These are phyloP conservation scores for Aspergillus homomorphus DNA, from an alignment of 495 filamentous ascomycete species.

Conservation along the genomic window DNA sequence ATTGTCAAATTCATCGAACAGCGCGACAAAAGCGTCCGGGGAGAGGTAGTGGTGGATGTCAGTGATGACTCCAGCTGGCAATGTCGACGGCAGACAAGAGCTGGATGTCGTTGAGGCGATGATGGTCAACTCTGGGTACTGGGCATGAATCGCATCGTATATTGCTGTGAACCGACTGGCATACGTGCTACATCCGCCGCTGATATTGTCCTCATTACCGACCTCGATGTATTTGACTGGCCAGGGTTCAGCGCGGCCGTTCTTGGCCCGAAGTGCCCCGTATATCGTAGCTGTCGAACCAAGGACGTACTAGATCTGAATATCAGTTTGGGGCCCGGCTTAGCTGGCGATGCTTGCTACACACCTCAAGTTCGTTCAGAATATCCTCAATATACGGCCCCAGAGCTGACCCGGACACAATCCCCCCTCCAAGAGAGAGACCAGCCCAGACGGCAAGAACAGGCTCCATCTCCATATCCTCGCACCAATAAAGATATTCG, in stretches of 20 bases:
- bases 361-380: conserved; percentile 60
- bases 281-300: conserved; percentile 37
- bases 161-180: conserved; percentile 39
- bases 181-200: conserved; percentile 35
- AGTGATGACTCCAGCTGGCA: conserved; percentile 36
- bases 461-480: conserved; percentile 60
- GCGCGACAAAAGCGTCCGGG: conserved; percentile 48
- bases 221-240: conserved; percentile 48
- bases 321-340: background rate
- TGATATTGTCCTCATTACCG: conserved; percentile 56
- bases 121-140: conserved; percentile 49
- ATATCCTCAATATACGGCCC: conserved; percentile 51
- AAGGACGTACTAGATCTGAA: conserved; percentile 14
- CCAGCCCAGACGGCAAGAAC: conserved; percentile 60
- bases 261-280: conserved; percentile 43
- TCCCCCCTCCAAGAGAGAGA: conserved; percentile 54
- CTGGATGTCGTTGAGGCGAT: conserved; percentile 36
- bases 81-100: conserved; percentile 28
- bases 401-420: conserved; percentile 30
- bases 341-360: background rate
- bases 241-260: conserved; percentile 49
- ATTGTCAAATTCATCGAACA: conserved; percentile 56
- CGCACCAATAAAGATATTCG: conserved; percentile 64
- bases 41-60: conserved; percentile 51
- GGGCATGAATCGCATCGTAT: conserved; percentile 46